Conservation (phyloP, 371 early-diverging fungal species). For the Mortierella polycephala region DNA sequence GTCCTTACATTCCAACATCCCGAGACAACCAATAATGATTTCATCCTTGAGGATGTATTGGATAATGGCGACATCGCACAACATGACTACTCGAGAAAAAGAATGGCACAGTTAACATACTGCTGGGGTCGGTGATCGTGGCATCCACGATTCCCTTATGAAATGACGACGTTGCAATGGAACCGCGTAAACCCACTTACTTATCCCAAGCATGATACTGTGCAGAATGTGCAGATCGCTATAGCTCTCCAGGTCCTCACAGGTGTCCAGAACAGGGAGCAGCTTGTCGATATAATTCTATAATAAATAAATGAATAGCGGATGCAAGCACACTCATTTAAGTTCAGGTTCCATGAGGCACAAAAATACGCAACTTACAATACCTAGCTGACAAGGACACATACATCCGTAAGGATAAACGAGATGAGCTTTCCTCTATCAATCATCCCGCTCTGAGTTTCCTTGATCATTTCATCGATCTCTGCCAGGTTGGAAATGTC, state of each 20-base stretch:
- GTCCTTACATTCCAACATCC: slow-evolving; percentile 86
- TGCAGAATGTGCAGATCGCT: slow-evolving; percentile 78
- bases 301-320: slow-evolving; percentile 2
- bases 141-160: not conserved
- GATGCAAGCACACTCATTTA: too few relatives aligned
- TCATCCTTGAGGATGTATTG: slow-evolving; percentile 82
- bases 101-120: not conserved
- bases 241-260: slow-evolving; percentile 85
- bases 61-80: slow-evolving; percentile 75
- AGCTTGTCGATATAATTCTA: slow-evolving; percentile 82
- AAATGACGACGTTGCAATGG: too few relatives aligned
- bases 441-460: slow-evolving; percentile 56
- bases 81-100: slow-evolving; percentile 56
- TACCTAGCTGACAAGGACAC: not conserved
- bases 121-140: not conserved
- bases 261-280: slow-evolving; percentile 74
- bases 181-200: slow-evolving; percentile 57
- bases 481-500: slow-evolving; percentile 71
- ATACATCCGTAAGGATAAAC: slow-evolving; percentile 61
- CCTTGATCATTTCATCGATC: slow-evolving; percentile 63
- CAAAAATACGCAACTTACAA: too few relatives aligned
- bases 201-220: slow-evolving; percentile 76
- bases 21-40: slow-evolving; percentile 70
- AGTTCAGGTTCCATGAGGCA: too few relatives aligned
- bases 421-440: slow-evolving; percentile 65